Conservation (phyloP, 2,329 filamentous ascomycete species). For the Elsinoe arachidis region DNA sequence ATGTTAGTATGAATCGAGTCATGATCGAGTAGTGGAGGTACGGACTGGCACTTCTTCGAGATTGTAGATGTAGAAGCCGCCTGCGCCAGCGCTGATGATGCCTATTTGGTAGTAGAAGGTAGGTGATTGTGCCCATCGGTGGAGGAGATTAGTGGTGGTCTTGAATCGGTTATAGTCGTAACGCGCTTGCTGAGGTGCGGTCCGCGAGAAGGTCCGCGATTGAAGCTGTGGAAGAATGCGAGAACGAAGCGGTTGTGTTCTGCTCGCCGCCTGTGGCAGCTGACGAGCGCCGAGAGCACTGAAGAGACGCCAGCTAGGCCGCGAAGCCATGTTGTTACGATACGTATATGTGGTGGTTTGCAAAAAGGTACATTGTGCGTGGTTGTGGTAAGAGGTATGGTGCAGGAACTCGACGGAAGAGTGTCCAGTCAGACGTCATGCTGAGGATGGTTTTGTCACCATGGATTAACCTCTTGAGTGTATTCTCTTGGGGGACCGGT, state of each 20-base stretch:
- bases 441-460: no score
- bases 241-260: background rate
- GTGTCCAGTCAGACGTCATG: no score
- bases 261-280: background rate
- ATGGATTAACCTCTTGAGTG: no score
- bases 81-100: slow-evolving; percentile 34
- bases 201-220: background rate
- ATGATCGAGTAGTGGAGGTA: background rate
- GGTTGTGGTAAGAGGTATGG: no score
- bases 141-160: slow-evolving; percentile 19
- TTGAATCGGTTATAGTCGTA: slow-evolving; percentile 28
- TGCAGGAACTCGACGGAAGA: no score
- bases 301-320: background rate
- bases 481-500: no score
- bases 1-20: background rate
- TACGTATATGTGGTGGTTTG: background rate
- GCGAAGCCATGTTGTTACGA: background rate
- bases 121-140: slow-evolving; percentile 34
- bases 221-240: background rate
- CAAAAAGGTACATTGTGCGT: no score
- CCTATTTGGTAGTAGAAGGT: slow-evolving; percentile 41
- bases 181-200: background rate
- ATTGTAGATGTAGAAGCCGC: slow-evolving; percentile 58
- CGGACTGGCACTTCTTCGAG: slow-evolving; percentile 58
- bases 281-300: no score